A percentile compares a stretch with the other conserved stretches of the same genome.
These are phyloP conservation scores for Sugiyamaella xylanicola DNA, from an alignment of 1,139 yeast genomes.

Conservation along the genomic window DNA sequence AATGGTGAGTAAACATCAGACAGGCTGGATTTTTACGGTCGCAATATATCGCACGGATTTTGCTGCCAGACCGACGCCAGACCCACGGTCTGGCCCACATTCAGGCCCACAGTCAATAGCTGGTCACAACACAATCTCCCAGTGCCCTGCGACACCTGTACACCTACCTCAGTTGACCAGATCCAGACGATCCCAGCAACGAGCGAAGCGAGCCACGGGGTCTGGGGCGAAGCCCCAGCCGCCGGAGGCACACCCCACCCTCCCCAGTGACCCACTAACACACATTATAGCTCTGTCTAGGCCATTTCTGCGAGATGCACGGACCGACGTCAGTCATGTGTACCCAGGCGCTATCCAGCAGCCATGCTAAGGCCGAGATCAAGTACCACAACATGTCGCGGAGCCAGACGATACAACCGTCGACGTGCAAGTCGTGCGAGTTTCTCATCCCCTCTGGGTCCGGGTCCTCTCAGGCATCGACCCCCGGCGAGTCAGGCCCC, in stretches of 20 bases:
- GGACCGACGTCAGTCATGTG: slow-evolving; percentile 80
- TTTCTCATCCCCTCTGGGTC: slow-evolving; percentile 30
- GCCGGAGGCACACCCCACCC: neutral
- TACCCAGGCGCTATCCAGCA: slow-evolving; percentile 55
- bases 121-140: too few relatives aligned
- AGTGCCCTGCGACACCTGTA: too few relatives aligned
- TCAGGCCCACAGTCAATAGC: too few relatives aligned
- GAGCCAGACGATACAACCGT: slow-evolving; percentile 20
- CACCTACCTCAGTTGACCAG: too few relatives aligned
- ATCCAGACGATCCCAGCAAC: too few relatives aligned
- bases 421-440: slow-evolving; percentile 34
- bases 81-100: too few relatives aligned
- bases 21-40: too few relatives aligned
- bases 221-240: neutral
- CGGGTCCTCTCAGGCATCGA: slow-evolving; percentile 11
- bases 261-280: neutral
- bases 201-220: neutral
- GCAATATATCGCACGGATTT: too few relatives aligned
- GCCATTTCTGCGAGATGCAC: slow-evolving; percentile 85
- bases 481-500: slow-evolving; percentile 7
- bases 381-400: slow-evolving; percentile 24
- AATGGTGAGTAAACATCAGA: too few relatives aligned
- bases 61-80: too few relatives aligned
- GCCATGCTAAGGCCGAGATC: slow-evolving; percentile 29
- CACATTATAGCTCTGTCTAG: slow-evolving; percentile 51